Evolutionary conservation across 208 protist genomes (phyloP).

Genomic region (Acanthamoeba royreba): DNA sequence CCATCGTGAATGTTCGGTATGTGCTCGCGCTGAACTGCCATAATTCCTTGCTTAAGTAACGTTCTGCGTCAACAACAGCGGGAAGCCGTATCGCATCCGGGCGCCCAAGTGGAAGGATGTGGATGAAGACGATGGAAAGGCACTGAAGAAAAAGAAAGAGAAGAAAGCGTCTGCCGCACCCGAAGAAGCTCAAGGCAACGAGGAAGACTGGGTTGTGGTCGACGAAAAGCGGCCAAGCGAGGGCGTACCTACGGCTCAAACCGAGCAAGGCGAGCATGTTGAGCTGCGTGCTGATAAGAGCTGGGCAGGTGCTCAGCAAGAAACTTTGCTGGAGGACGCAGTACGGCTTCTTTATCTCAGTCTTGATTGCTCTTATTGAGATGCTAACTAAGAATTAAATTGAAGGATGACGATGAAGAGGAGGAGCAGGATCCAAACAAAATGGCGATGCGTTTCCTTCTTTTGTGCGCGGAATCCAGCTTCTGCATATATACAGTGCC

Average conservation of each 20-base stretch:
- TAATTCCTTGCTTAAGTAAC: neutral
- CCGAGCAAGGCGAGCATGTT: neutral
- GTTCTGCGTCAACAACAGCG: neutral
- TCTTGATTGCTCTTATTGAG: neutral
- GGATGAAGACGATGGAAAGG: neutral
- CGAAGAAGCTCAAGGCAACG: neutral
- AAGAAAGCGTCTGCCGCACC: neutral
- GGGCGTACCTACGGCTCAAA: neutral
- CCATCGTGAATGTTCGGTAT: neutral
- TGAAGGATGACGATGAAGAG: neutral
- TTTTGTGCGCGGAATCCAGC: neutral
- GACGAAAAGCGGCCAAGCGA: neutral
- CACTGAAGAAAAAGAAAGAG: neutral
- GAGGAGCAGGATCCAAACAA: neutral
- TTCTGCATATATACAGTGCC: conserved; percentile 13
- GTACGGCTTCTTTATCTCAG: neutral
- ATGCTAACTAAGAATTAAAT: neutral
- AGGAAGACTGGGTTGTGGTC: neutral
- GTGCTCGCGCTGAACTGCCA: neutral
- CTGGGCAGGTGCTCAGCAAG: neutral
- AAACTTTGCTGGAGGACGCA: neutral
- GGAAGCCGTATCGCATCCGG: neutral
- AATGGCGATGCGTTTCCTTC: conserved; percentile 1
- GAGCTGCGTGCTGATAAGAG: neutral
- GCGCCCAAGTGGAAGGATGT: neutral